Percentiles rank a stretch among this genome's conserved stretches.
These are phyloP conservation scores for Aspergillus coremiiformis DNA, from an alignment of 495 filamentous ascomycete species.

Conservation along the genomic window DNA sequence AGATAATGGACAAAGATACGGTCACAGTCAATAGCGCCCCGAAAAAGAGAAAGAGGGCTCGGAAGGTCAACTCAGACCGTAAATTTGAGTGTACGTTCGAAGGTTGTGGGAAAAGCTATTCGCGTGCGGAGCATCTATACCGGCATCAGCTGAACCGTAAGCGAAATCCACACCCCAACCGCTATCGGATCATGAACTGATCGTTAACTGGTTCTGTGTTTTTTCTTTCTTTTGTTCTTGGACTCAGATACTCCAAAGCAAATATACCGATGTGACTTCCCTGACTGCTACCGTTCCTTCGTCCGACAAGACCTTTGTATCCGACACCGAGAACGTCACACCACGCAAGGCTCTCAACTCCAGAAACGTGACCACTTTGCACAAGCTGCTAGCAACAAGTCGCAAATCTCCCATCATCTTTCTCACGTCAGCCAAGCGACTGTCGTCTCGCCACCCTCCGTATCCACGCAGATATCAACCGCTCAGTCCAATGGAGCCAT, in stretches of 20 bases:
- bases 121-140: conserved; percentile 92
- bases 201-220: conserved; percentile 8
- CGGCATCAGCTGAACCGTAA: conserved; percentile 94
- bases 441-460: conserved; percentile 5
- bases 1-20: conserved; percentile 22
- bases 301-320: conserved; percentile 92
- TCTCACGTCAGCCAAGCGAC: conserved; percentile 5
- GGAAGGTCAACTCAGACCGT: conserved; percentile 78
- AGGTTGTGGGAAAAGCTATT: conserved; percentile 93
- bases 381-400: conserved; percentile 21
- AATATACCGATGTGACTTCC: conserved; percentile 92
- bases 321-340: conserved; percentile 90
- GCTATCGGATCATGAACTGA: conserved; percentile 8
- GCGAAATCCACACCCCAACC: conserved; percentile 10
- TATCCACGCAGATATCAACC: conserved; percentile 2
- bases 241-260: conserved; percentile 72
- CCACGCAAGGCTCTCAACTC: conserved; percentile 88
- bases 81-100: conserved; percentile 89
- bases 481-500: neutral
- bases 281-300: conserved; percentile 83
- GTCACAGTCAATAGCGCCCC: conserved; percentile 28
- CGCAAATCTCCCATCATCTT: conserved; percentile 8
- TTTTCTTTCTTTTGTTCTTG: too few relatives aligned
- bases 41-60: conserved; percentile 71
- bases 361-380: conserved; percentile 71